Percentiles rank a stretch among this genome's conserved stretches.
Evolutionary conservation across 805 yeast species (phyloP).

Genomic region (Pichia exigua): DNA sequence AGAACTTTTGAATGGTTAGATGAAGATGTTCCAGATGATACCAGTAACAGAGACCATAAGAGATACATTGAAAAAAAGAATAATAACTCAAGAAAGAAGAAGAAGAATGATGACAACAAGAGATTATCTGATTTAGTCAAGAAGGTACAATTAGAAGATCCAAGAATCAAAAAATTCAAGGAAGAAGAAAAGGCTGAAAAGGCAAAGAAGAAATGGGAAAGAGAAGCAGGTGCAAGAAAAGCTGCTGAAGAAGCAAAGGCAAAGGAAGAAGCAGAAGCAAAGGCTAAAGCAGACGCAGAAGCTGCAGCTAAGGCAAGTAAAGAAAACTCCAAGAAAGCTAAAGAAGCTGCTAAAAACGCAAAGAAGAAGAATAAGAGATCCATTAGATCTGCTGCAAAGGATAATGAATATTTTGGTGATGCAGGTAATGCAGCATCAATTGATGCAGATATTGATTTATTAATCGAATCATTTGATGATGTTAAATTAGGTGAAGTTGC

Average conservation of each 20-base stretch:
- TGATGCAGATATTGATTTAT: constrained; percentile 71
- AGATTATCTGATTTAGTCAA: constrained; percentile 80
- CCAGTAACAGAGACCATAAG: constrained; percentile 98
- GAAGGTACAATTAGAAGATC: constrained; percentile 84
- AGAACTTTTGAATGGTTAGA: constrained; percentile 95
- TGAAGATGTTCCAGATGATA: constrained; percentile 98
- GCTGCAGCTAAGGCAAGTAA: constrained; percentile 57
- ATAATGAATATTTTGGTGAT: constrained; percentile 76
- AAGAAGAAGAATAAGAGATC: constrained; percentile 71
- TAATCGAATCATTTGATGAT: constrained; percentile 78
- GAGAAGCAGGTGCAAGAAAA: constrained; percentile 93
- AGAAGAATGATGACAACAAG: constrained; percentile 94
- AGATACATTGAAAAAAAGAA: constrained; percentile 97
- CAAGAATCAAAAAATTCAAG: constrained; percentile 89
- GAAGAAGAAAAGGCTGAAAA: constrained; percentile 92
- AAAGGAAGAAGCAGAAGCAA: constrained; percentile 83
- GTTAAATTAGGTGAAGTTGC: constrained; percentile 70
- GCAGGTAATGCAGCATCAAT: constrained; percentile 57
- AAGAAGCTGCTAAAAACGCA: constrained; percentile 95
- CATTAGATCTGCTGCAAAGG: constrained; percentile 76
- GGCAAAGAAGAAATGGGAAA: constrained; percentile 94
- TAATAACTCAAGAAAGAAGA: constrained; percentile 92
- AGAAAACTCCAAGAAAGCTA: constrained; percentile 65
- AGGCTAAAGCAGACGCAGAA: constrained; percentile 67
- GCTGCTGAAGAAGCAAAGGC: constrained; percentile 90